Evolutionary conservation across 163 green algal species (phyloP).

Genomic region (Chloroidium sp.): DNA sequence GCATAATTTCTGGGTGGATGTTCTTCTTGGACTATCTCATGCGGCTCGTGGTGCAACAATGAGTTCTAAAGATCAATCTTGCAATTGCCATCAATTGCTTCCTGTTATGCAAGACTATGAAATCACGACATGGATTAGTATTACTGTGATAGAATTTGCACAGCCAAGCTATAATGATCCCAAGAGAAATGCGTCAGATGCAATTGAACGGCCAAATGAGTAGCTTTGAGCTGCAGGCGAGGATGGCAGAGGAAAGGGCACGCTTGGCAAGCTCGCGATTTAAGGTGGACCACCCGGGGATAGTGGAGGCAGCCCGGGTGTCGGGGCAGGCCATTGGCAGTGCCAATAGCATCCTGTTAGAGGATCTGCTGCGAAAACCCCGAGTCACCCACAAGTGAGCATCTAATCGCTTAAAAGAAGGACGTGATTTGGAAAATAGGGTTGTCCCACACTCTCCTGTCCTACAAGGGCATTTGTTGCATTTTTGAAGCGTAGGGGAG

Average conservation of each 20-base stretch:
- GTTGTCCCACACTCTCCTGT: background rate
- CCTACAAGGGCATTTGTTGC: background rate
- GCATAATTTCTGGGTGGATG: background rate
- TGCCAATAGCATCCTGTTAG: too few species aligned
- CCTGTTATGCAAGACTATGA: conserved; percentile 16
- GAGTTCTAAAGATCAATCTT: background rate
- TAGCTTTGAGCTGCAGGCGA: too few species aligned
- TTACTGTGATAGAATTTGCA: too few species aligned
- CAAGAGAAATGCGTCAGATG: too few species aligned
- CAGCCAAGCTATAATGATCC: too few species aligned
- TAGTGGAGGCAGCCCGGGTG: too few species aligned
- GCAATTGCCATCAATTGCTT: background rate
- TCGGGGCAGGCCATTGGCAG: too few species aligned
- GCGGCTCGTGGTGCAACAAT: background rate
- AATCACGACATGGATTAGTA: too few species aligned
- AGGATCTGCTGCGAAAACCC: conserved; percentile 28
- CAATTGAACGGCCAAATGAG: too few species aligned
- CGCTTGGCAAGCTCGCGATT: too few species aligned
- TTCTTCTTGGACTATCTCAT: background rate
- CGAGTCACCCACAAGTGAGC: background rate
- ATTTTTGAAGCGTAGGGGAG: background rate
- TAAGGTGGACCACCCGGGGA: too few species aligned
- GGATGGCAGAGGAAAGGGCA: too few species aligned
- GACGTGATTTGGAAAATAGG: conserved; percentile 31
- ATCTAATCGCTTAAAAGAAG: conserved; percentile 53